Evolutionary conservation across 768 basidiomycete genomes (phyloP).

Genomic region (Krasilnikovozyma curviuscula): DNA sequence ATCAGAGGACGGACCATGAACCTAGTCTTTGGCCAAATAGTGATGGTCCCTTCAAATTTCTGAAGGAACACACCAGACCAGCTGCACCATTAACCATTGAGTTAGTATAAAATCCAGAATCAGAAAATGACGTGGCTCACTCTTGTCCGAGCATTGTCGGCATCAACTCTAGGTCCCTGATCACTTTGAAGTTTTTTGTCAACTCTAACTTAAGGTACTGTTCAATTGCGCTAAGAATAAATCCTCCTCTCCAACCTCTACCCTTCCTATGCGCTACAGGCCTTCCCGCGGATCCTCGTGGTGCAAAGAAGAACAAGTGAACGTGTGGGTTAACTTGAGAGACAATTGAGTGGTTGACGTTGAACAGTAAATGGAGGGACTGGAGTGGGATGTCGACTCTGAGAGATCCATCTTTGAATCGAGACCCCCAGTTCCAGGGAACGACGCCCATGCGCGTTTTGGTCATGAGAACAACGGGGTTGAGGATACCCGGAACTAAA

Average conservation of each 20-base stretch:
- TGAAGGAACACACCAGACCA: constrained; percentile 96
- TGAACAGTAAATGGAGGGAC: constrained; percentile 34
- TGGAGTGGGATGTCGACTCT: constrained; percentile 89
- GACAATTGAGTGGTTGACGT: constrained; percentile 77
- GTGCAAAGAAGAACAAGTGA: constrained; percentile 87
- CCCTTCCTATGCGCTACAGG: constrained; percentile 88
- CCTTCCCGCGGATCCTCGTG: constrained; percentile 38
- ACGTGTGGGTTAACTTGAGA: constrained; percentile 74
- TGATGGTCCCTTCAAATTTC: constrained; percentile 23
- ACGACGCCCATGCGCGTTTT: constrained; percentile 64
- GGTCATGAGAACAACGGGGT: constrained; percentile 88
- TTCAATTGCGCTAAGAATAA: constrained; percentile 73
- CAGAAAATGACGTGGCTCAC: background rate
- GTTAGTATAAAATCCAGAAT: background rate
- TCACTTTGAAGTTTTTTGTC: constrained; percentile 94
- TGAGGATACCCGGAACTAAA: constrained; percentile 45
- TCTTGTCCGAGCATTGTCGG: constrained; percentile 64
- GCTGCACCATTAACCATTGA: constrained; percentile 18
- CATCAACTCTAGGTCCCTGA: constrained; percentile 84
- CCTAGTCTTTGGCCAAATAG: constrained; percentile 29
- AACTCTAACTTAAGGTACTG: constrained; percentile 90
- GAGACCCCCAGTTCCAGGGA: constrained; percentile 87
- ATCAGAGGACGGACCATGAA: constrained; percentile 36
- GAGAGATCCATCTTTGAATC: constrained; percentile 42
- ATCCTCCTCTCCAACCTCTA: constrained; percentile 94